Evolutionary conservation across 306 rosid species (phyloP).

Genomic region (Rosa multiflora): DNA sequence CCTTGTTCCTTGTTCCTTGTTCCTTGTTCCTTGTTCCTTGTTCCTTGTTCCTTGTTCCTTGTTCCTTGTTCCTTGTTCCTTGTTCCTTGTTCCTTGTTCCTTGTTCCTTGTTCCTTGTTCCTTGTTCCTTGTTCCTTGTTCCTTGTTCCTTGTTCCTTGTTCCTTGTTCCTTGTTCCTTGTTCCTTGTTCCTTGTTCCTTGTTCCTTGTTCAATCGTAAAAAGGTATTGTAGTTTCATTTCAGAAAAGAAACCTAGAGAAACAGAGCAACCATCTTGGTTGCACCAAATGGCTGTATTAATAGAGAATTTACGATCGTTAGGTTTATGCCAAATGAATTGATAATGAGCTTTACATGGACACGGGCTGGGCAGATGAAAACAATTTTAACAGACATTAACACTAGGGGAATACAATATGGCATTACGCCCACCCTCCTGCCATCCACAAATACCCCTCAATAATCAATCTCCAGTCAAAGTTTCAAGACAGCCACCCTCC

Average conservation of each 20-base stretch:
- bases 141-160: too few relatives aligned
- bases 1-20: too few relatives aligned
- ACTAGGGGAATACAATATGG: not conserved
- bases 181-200: too few relatives aligned
- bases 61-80: too few relatives aligned
- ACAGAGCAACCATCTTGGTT: not conserved
- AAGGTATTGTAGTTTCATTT: not conserved
- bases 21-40: too few relatives aligned
- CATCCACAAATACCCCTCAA: conserved; percentile 3
- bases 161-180: too few relatives aligned
- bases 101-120: too few relatives aligned
- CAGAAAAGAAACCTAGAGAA: not conserved
- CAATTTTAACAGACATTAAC: conserved; percentile 9
- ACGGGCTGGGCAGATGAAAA: not conserved
- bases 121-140: too few relatives aligned
- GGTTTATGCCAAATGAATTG: not conserved
- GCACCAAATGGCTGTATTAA: not conserved
- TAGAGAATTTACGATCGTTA: not conserved
- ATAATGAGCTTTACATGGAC: conserved; percentile 2
- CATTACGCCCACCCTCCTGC: not conserved
- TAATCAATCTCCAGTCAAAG: not conserved
- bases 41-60: too few relatives aligned
- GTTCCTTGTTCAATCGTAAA: too few relatives aligned
- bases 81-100: too few relatives aligned
- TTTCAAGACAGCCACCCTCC: conserved; percentile 1